Conservation (phyloP, 2,329 filamentous ascomycete genomes). For the Epichloe uncinata region DNA sequence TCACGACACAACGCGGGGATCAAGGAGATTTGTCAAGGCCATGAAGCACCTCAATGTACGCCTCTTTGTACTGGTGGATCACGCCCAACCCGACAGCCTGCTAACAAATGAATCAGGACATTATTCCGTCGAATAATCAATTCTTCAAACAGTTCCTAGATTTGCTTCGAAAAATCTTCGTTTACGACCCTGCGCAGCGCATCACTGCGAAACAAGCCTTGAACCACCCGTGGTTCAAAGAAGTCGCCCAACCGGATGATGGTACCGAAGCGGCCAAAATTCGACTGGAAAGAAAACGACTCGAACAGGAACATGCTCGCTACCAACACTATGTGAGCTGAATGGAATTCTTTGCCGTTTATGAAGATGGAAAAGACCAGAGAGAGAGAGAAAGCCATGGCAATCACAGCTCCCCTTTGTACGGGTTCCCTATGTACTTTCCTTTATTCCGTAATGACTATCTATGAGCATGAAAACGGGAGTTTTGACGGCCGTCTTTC, state of each 20-base stretch:
- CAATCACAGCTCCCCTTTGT: background rate
- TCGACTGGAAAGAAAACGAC: constrained; percentile 14
- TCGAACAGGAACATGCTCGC: constrained; percentile 4
- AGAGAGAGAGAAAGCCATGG: background rate
- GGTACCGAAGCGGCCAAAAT: constrained; percentile 48
- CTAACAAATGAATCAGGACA: constrained; percentile 20
- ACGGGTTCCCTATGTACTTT: background rate
- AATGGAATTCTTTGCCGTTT: background rate
- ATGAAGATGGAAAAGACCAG: background rate
- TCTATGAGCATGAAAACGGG: constrained; percentile 5
- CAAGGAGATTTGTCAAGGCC: constrained; percentile 54
- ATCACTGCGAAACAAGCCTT: constrained; percentile 48
- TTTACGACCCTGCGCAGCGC: constrained; percentile 44
- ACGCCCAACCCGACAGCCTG: background rate
- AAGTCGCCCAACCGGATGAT: constrained; percentile 43
- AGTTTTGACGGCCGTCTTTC: background rate
- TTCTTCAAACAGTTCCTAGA: constrained; percentile 45
- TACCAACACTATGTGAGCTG: background rate
- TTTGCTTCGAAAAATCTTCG: constrained; percentile 45
- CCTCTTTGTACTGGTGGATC: constrained; percentile 3
- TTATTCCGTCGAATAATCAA: constrained; percentile 39
- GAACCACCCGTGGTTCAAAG: constrained; percentile 48
- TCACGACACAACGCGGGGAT: constrained; percentile 49
- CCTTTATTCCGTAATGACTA: constrained; percentile 3
- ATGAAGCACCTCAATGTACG: constrained; percentile 55